phyloP scores from a whole-genome alignment of 2,329 filamentous ascomycete genomes.

The Bretziella fagacearum region DNA sequence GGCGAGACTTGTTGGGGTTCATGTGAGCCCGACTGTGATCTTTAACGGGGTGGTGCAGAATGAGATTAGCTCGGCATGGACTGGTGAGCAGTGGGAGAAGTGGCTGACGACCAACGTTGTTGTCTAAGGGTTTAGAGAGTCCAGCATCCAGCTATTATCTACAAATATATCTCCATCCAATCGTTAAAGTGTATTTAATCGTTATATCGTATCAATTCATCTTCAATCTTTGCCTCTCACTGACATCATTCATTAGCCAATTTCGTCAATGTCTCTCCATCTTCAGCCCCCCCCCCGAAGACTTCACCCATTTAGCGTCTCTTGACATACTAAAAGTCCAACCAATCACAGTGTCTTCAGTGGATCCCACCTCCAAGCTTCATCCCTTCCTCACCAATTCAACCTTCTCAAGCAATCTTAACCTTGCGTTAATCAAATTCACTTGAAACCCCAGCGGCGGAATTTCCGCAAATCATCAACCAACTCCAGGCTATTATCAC shows the following conservation, averaged over 20 bases:
- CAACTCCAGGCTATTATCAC: no score
- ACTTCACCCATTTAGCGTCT: neutral
- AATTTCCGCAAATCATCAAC: neutral
- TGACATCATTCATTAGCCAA: neutral
- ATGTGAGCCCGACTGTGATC: slow-evolving; percentile 80
- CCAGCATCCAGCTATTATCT: no score
- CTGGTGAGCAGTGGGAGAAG: slow-evolving; percentile 64
- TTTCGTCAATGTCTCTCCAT: neutral
- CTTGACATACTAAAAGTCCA: neutral
- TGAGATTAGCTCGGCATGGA: slow-evolving; percentile 65
- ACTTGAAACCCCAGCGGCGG: neutral
- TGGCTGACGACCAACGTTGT: slow-evolving; percentile 42
- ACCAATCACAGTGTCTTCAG: neutral
- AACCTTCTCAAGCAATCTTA: neutral
- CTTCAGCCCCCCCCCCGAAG: no score
- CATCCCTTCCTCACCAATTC: neutral
- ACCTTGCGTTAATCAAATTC: neutral
- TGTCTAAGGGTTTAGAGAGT: neutral
- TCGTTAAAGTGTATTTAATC: no score
- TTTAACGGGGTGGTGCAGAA: slow-evolving; percentile 73
- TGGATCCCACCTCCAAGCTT: no score
- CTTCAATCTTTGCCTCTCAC: no score
- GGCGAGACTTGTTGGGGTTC: slow-evolving; percentile 60
- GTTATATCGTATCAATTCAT: no score
- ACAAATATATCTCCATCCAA: no score